Evolutionary conservation across 495 filamentous ascomycete species (phyloP), one percentile per base, ranked within the genome.

Genomic region (Monascus purpureus): DNA sequence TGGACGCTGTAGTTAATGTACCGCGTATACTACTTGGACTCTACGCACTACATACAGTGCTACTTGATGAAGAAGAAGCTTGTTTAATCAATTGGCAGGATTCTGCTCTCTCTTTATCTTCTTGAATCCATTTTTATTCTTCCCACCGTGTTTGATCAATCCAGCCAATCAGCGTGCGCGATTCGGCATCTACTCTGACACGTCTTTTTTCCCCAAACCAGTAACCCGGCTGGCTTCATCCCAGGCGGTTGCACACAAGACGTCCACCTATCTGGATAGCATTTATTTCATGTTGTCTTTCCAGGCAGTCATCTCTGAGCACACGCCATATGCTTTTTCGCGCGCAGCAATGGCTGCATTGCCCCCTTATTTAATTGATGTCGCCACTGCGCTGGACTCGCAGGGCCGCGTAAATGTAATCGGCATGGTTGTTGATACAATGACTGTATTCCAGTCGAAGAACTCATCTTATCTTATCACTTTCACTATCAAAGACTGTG

Each of bases 401-500:
- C 34, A 38, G n/a, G 50, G 46, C 22, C 24, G 31, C 31, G 32
- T 57, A 14, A 67, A 41, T 38, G 46, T 71, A 13, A 52, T 71
- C 15, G 69, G 67, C 1, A 53, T 71, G 1, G 63, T 69, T 1
- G 57, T 65, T 3, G 67, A 70, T 42, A 45, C 41, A 23, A 39
- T 60, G 12, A 42, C 45, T 8, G 37, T 50, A 11, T 40, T 5
- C n/a, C 42, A 31, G 18, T 49, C 54, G 5, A 41, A 37, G 31
- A 52, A 55, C 11, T 50, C 50, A 2, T 54, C 57, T 1, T 47
- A 45, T 16, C 63, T 47, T 37, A 46, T 59, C 29, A 69, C 62
- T 4, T 71, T 72, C 29, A 67, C 63, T 4, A 43, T 73, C 18
- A 62, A 57, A 37, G 68, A 72, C 38, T 36, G 33, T 0, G 42